These are phyloP conservation scores for Ceratocystis papillata DNA, from an alignment of 2,329 filamentous ascomycete species.

Conservation along the genomic window DNA sequence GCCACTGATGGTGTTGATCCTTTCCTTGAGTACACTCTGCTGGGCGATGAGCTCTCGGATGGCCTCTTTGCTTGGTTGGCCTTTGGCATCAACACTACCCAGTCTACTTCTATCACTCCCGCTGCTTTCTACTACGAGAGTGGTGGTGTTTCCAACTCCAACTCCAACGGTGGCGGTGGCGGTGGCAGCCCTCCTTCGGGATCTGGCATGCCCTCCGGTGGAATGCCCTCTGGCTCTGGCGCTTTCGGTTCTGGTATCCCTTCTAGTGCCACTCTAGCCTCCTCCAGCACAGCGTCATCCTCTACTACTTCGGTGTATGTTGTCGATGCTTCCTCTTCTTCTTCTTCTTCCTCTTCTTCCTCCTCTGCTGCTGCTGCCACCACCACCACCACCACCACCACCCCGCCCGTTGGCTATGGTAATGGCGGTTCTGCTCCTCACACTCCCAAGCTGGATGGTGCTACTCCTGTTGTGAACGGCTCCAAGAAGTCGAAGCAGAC, in stretches of 20 bases:
- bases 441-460: not conserved
- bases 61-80: conserved; percentile 46
- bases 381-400: not conserved
- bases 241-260: conserved; percentile 1
- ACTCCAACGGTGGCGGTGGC: not conserved
- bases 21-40: conserved; percentile 45
- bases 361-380: not conserved
- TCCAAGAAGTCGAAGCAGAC: conserved; percentile 2
- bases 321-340: not conserved
- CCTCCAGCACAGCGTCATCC: not conserved
- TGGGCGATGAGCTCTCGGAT: conserved; percentile 42
- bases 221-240: too few relatives aligned
- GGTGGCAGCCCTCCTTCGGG: conserved; percentile 6
- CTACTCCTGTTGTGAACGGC: conserved; percentile 1
- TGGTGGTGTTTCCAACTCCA: conserved; percentile 30
- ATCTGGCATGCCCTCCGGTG: not conserved
- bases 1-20: conserved; percentile 43
- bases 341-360: not conserved
- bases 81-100: conserved; percentile 38
- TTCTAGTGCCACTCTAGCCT: not conserved
- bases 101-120: conserved; percentile 27
- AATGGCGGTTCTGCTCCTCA: not conserved
- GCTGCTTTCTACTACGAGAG: conserved; percentile 30
- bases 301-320: not conserved
- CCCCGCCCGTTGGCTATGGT: not conserved